Base-by-base conservation (phyloP, 2,329 filamentous ascomycete genomes). In the Colletotrichum australisinense region DNA sequence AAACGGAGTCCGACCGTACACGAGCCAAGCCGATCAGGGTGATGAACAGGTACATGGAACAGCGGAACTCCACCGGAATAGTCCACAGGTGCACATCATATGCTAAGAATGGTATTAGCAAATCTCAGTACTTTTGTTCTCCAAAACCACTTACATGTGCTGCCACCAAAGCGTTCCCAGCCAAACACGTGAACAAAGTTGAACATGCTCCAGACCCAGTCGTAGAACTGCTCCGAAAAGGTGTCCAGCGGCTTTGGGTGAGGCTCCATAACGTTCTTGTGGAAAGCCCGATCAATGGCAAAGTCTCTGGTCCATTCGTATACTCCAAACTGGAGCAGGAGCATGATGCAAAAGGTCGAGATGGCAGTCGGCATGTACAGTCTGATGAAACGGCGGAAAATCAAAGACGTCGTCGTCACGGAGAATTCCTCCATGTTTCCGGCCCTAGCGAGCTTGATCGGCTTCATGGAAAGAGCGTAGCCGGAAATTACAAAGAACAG, bases 401-500 rank as follows among this genome's bases (percentile, higher is more conserved):
- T 80, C 56, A 89, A 81, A 2, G 87, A 89, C 42, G 85, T 82
- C 78, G 89, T 83, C 24, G 86, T 84, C 24, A 76, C 80, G 1
- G 84, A 81, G 65, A 88, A 84, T 16, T 84, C 84, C 42, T 82
- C 77, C 57, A 79, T 80, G n/a, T 75, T 76, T n/a, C 81, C 80
- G 67, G 76, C 80, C 56, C 84, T 84, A 28, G 83, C 79, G 62
- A 88, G 82, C 74, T 85, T 87, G n/a, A 90, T 76, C 1, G 88
- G 86, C 58, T 85, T 85, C 68, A 91, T 85, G 35, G 86, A 88
- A 14, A 92, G 83, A 3, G 89, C 90, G 79, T 91, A 92, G 24
- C 90, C 90, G 0, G 88, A 90, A 57, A 91, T 88, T 77, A 91
- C 86, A 78, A 91, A 92, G 83, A 92, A 92, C 75, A 91, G 81